Evolutionary conservation across 768 basidiomycete species (phyloP).

Genomic region (Phlebiopsis flavidoalba): DNA sequence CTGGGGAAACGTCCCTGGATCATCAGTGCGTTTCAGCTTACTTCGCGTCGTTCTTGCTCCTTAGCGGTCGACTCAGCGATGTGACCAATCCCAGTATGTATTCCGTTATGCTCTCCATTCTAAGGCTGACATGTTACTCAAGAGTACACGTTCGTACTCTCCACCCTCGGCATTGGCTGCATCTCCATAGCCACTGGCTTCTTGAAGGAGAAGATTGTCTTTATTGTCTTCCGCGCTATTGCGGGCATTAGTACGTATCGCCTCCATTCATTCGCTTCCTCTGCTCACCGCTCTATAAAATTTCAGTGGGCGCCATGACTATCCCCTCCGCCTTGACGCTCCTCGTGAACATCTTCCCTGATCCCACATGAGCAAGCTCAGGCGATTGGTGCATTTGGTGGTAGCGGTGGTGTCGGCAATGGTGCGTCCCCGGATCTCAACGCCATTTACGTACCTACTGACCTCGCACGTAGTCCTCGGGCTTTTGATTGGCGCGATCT

Average conservation of each 20-base stretch:
- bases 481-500: constrained; percentile 26
- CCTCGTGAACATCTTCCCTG: constrained; percentile 39
- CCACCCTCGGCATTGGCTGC: constrained; percentile 14
- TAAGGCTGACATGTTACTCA: neutral
- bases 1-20: constrained; percentile 19
- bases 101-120: neutral
- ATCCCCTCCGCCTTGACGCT: constrained; percentile 35
- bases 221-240: constrained; percentile 22
- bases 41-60: constrained; percentile 26
- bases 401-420: constrained; percentile 37
- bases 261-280: neutral
- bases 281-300: neutral
- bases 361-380: constrained; percentile 31
- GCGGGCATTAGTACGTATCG: constrained; percentile 15
- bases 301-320: constrained; percentile 31
- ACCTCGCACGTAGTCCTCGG: constrained; percentile 17
- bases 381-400: constrained; percentile 36
- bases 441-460: neutral
- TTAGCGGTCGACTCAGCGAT: constrained; percentile 22
- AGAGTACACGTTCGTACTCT: constrained; percentile 20
- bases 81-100: constrained; percentile 21
- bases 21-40: constrained; percentile 25
- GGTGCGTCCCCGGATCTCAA: constrained; percentile 14
- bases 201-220: constrained; percentile 16
- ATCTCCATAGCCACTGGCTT: constrained; percentile 21